A percentile compares a stretch with the other conserved stretches of the same genome.
phyloP scores from a whole-genome alignment of 2,329 filamentous ascomycete genomes.

The Aspergillus arachidicola region DNA sequence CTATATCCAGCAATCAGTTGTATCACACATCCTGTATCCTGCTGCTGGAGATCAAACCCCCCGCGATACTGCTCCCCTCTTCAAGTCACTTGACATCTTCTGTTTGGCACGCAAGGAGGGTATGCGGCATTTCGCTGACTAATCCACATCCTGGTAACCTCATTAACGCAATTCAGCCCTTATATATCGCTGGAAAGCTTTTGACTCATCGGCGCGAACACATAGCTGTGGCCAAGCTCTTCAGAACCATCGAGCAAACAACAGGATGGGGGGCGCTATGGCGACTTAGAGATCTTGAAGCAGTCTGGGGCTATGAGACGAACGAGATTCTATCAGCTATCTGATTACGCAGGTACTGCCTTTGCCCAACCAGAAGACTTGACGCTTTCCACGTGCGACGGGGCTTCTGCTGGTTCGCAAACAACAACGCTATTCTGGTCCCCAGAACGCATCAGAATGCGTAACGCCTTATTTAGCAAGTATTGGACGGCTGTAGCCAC shows the following conservation, averaged over 20 bases:
- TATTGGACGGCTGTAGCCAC: neutral
- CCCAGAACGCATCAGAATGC: neutral
- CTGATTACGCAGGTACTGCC: conserved; percentile 1
- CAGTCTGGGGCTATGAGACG: conserved; percentile 31
- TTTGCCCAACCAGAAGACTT: neutral
- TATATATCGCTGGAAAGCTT: conserved; percentile 57
- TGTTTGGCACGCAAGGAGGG: conserved; percentile 57
- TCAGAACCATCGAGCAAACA: conserved; percentile 53
- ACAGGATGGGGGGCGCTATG: conserved; percentile 58
- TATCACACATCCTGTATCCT: conserved; percentile 59
- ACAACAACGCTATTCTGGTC: neutral
- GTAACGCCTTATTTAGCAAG: neutral
- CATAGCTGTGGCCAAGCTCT: conserved; percentile 37
- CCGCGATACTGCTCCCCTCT: conserved; percentile 23
- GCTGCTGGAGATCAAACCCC: conserved; percentile 49
- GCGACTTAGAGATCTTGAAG: conserved; percentile 54
- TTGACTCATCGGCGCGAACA: conserved; percentile 53
- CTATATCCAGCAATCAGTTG: conserved; percentile 59
- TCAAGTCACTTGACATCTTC: conserved; percentile 39
- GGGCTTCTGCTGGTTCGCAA: neutral
- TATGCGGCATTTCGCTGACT: conserved; percentile 58
- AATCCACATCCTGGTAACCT: conserved; percentile 58
- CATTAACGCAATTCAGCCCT: conserved; percentile 60
- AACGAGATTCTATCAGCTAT: conserved; percentile 28
- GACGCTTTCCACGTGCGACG: neutral